A percentile compares a stretch with the other conserved stretches of the same genome.
Conservation (phyloP, 1,139 yeast species). For the Blastobotrys capitulatus region DNA sequence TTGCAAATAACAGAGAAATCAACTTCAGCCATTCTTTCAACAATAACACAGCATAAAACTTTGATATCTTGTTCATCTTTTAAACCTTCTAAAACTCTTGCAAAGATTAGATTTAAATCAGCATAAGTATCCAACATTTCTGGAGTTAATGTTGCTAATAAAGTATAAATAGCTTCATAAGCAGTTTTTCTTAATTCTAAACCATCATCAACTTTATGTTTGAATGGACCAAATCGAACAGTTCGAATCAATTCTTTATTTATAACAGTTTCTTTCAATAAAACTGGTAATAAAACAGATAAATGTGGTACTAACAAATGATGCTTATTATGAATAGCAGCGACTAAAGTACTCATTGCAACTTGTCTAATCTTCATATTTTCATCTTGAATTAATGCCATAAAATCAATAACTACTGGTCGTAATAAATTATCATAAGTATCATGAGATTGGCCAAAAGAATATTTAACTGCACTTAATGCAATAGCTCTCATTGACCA, state of each 20-base stretch:
- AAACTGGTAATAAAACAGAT: conserved; percentile 45
- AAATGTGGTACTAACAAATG: conserved; percentile 44
- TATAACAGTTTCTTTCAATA: conserved; percentile 53
- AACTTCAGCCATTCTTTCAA: conserved; percentile 34
- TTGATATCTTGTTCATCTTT: conserved; percentile 43
- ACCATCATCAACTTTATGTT: conserved; percentile 76
- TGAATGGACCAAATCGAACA: conserved; percentile 84
- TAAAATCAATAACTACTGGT: conserved; percentile 36
- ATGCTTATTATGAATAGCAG: conserved; percentile 59
- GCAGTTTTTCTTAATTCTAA: conserved; percentile 67
- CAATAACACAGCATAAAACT: conserved; percentile 38
- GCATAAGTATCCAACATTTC: conserved; percentile 28
- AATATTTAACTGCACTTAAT: conserved; percentile 36
- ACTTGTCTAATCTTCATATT: conserved; percentile 41
- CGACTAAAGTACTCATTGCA: conserved; percentile 53
- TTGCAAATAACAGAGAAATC: conserved; percentile 18
- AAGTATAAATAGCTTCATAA: conserved; percentile 63
- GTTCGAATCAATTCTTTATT: conserved; percentile 54
- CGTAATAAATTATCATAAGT: conserved; percentile 27
- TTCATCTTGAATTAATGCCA: conserved; percentile 33
- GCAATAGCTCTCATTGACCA: conserved; percentile 28
- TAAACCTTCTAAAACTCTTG: conserved; percentile 35
- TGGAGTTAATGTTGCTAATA: conserved; percentile 33
- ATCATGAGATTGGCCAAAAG: conserved; percentile 28
- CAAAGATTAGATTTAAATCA: conserved; percentile 29